A percentile compares a stretch with the other conserved stretches of the same genome.
Conservation (phyloP, 257 asterid species). For the Nicotiana tabacum region DNA sequence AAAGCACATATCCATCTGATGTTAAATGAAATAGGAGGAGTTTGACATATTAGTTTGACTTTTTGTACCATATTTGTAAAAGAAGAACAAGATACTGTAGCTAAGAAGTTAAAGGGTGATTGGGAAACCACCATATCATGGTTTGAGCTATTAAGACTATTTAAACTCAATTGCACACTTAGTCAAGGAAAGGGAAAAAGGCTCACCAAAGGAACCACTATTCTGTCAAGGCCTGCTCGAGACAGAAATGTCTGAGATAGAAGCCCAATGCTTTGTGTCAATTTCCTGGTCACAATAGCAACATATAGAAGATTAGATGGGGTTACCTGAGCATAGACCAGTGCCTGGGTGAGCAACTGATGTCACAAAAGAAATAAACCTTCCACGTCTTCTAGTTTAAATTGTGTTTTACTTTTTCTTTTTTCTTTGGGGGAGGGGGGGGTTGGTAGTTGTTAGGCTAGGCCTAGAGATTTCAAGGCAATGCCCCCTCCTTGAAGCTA, state of each 20-base stretch:
- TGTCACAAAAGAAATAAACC: background rate
- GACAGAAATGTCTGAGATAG: constrained; percentile 82
- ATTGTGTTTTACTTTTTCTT: background rate
- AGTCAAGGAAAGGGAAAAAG: background rate
- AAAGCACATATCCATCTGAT: background rate
- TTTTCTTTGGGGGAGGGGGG: background rate
- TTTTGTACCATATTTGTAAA: background rate
- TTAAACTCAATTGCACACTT: background rate
- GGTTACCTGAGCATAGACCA: constrained; percentile 2
- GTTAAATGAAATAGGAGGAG: background rate
- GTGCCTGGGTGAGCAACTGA: background rate
- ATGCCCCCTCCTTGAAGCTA: background rate
- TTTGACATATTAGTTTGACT: background rate
- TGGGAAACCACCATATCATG: background rate
- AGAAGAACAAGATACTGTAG: background rate
- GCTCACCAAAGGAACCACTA: constrained; percentile 95
- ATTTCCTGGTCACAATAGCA: constrained; percentile 47
- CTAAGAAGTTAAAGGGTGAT: background rate
- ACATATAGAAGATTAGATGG: constrained; percentile 12
- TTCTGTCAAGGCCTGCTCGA: constrained; percentile 72
- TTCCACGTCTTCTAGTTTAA: background rate
- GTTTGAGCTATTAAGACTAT: background rate
- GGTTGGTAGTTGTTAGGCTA: background rate
- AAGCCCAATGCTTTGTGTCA: constrained; percentile 90
- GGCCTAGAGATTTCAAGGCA: background rate